phyloP scores from a whole-genome alignment of 495 filamentous ascomycete species.

The Penicillium mononematosum region DNA sequence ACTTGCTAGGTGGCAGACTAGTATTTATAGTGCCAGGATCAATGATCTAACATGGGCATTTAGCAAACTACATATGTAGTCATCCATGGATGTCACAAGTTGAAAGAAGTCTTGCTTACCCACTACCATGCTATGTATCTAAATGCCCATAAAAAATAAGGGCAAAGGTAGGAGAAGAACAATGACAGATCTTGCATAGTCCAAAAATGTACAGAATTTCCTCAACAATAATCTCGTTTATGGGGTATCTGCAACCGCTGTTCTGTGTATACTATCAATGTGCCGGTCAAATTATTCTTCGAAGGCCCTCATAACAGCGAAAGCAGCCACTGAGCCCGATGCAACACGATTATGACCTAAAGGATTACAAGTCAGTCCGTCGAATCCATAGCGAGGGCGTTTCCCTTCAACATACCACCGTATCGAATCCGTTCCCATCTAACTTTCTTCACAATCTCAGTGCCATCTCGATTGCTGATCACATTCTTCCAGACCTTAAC shows the following conservation, averaged over 20 bases:
- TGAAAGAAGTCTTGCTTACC: too few species aligned
- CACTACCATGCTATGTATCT: too few species aligned
- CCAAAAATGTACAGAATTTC: neutral
- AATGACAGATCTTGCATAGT: neutral
- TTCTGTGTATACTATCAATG: neutral
- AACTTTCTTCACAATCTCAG: slow-evolving; percentile 46
- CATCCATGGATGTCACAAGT: too few species aligned
- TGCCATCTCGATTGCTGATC: slow-evolving; percentile 25
- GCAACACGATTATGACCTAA: slow-evolving; percentile 52
- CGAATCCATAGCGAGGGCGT: neutral
- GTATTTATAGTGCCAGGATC: too few species aligned
- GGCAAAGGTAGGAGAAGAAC: too few species aligned
- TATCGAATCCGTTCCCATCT: slow-evolving; percentile 47
- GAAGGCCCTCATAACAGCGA: slow-evolving; percentile 67
- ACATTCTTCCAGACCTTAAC: slow-evolving; percentile 41
- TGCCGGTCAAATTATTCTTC: slow-evolving; percentile 19
- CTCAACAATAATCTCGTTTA: neutral
- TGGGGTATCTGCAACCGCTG: neutral
- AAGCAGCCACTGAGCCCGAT: slow-evolving; percentile 51
- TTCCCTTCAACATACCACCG: slow-evolving; percentile 41
- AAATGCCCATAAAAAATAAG: too few species aligned
- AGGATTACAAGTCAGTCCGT: slow-evolving; percentile 5
- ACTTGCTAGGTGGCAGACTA: too few species aligned
- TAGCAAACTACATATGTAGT: too few species aligned
- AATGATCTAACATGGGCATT: too few species aligned